Evolutionary conservation across 164 flowering plant genomes (phyloP).

Genomic region (Buxus sempervirens): DNA sequence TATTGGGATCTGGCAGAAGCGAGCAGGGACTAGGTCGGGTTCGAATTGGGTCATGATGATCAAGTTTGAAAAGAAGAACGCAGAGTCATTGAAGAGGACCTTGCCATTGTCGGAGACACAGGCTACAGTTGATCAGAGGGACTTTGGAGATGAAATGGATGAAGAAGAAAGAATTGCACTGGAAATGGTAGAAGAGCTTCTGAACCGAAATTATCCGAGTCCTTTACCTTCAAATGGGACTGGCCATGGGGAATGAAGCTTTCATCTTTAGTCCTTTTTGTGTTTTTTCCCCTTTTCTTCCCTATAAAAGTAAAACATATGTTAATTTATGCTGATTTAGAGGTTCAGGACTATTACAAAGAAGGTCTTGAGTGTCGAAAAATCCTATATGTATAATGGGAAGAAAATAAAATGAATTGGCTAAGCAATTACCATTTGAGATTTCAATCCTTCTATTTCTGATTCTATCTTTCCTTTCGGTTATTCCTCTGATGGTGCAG

Average conservation of each 20-base stretch:
- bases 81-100: background rate
- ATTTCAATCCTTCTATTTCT: too few species aligned
- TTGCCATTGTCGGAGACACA: background rate
- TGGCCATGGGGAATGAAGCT: constrained; percentile 7
- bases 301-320: too few species aligned
- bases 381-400: too few species aligned
- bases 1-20: constrained; percentile 90
- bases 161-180: constrained; percentile 55
- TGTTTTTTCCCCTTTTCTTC: too few species aligned
- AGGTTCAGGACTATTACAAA: too few species aligned
- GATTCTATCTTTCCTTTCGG: too few species aligned
- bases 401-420: too few species aligned
- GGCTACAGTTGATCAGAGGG: background rate
- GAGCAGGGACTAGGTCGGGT: constrained; percentile 54
- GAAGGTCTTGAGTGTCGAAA: too few species aligned
- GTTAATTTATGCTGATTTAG: too few species aligned
- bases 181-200: constrained; percentile 73
- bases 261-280: background rate
- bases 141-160: constrained; percentile 16
- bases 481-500: too few species aligned
- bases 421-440: too few species aligned
- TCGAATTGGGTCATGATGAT: constrained; percentile 80
- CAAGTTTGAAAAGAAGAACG: constrained; percentile 42
- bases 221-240: constrained; percentile 6
- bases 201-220: constrained; percentile 33